Evolutionary conservation across 768 basidiomycete genomes (phyloP).

Genomic region (Panus rudis): DNA sequence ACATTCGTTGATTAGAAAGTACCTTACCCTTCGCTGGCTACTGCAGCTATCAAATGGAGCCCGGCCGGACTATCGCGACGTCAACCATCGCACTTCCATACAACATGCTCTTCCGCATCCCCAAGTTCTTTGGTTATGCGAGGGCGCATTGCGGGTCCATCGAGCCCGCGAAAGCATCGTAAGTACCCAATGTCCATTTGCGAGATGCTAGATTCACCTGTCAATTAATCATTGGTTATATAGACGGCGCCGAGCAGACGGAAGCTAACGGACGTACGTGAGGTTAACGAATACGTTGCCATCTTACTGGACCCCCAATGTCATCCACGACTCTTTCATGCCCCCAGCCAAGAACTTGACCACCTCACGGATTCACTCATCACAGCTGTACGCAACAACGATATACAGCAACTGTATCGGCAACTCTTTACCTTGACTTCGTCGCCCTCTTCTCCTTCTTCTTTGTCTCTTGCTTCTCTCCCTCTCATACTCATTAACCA

Average conservation of each 20-base stretch:
- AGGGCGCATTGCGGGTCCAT: slow-evolving; percentile 53
- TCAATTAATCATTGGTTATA: no score
- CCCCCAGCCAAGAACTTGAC: slow-evolving; percentile 3
- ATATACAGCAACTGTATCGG: slow-evolving; percentile 8
- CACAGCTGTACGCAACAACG: neutral
- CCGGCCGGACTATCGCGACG: slow-evolving; percentile 65
- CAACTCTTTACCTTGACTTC: slow-evolving; percentile 28
- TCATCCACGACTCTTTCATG: slow-evolving; percentile 4
- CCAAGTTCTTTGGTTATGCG: slow-evolving; percentile 62
- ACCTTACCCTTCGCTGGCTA: no score
- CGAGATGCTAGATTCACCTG: no score
- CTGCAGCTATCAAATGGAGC: slow-evolving; percentile 60
- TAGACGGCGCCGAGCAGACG: no score
- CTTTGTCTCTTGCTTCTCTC: slow-evolving; percentile 36
- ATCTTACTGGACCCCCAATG: neutral
- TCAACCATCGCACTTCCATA: slow-evolving; percentile 63
- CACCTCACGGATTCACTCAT: slow-evolving; percentile 1
- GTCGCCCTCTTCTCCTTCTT: slow-evolving; percentile 46
- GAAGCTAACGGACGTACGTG: no score
- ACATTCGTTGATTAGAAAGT: neutral
- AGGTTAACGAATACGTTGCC: slow-evolving; percentile 2
- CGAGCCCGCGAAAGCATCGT: slow-evolving; percentile 58
- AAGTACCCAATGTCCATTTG: no score
- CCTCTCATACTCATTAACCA: slow-evolving; percentile 59
- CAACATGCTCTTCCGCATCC: slow-evolving; percentile 63